Evolutionary conservation across 805 yeast genomes (phyloP).

Genomic region (Ogataea glucozyma): DNA sequence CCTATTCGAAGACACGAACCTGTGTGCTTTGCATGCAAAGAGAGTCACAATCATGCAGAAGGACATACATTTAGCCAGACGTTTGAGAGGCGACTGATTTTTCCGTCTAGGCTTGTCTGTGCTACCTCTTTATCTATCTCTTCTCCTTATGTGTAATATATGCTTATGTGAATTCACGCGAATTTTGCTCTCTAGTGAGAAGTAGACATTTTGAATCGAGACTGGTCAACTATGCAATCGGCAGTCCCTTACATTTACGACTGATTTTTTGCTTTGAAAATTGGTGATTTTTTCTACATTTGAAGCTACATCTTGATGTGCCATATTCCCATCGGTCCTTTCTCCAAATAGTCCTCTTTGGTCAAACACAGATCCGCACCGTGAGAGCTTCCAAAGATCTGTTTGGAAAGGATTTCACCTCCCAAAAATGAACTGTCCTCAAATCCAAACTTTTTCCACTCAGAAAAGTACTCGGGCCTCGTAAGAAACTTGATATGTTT

Average conservation of each 20-base stretch:
- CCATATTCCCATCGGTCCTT: slow-evolving; percentile 86
- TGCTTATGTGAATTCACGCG: too few species aligned
- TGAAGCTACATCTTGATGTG: slow-evolving; percentile 29
- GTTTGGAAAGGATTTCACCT: slow-evolving; percentile 84
- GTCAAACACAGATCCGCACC: slow-evolving; percentile 68
- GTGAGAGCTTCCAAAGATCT: slow-evolving; percentile 67
- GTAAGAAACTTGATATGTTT: slow-evolving; percentile 66
- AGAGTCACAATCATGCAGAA: slow-evolving; percentile 85
- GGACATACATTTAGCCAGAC: slow-evolving; percentile 77
- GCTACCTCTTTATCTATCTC: neutral
- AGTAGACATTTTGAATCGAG: too few species aligned
- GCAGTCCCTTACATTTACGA: too few species aligned
- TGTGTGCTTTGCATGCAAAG: slow-evolving; percentile 77
- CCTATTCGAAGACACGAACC: slow-evolving; percentile 72
- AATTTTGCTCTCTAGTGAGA: too few species aligned
- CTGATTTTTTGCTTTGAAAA: slow-evolving; percentile 3
- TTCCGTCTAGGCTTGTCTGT: neutral
- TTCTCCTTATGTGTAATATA: too few species aligned
- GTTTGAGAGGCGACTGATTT: slow-evolving; percentile 19
- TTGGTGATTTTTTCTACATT: neutral
- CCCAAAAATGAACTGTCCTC: slow-evolving; percentile 81
- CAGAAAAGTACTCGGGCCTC: slow-evolving; percentile 90
- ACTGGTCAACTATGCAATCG: too few species aligned
- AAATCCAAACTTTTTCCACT: slow-evolving; percentile 84
- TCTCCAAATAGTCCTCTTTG: slow-evolving; percentile 68